Percentiles rank a stretch among this genome's conserved stretches.
phyloP scores from a whole-genome alignment of 2,329 filamentous ascomycete species.

The Fusarium citri region DNA sequence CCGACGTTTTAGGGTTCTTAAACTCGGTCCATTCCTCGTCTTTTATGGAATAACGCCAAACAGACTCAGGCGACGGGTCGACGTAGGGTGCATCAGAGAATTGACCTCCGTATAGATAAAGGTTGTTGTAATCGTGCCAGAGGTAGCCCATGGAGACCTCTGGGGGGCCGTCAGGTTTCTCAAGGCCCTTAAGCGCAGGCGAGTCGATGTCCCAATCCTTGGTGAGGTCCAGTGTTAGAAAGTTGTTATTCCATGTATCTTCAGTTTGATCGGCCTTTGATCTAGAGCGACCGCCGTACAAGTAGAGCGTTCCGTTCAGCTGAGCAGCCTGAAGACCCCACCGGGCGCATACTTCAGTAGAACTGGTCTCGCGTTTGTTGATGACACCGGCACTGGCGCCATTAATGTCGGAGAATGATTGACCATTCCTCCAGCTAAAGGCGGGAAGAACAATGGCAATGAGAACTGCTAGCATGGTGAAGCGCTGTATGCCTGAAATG shows the following conservation, averaged over 20 bases:
- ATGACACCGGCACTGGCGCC: slow-evolving; percentile 63
- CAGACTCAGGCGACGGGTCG: slow-evolving; percentile 68
- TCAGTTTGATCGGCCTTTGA: slow-evolving; percentile 66
- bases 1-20: slow-evolving; percentile 68
- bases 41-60: slow-evolving; percentile 77
- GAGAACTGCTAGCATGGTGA: slow-evolving; percentile 62
- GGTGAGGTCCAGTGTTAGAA: slow-evolving; percentile 77
- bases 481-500: slow-evolving; percentile 55
- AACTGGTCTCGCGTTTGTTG: slow-evolving; percentile 39
- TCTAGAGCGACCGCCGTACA: slow-evolving; percentile 78
- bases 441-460: slow-evolving; percentile 63
- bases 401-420: slow-evolving; percentile 53
- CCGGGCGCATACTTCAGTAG: slow-evolving; percentile 67
- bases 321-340: slow-evolving; percentile 77
- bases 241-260: slow-evolving; percentile 81
- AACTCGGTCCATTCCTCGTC: slow-evolving; percentile 72
- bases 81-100: slow-evolving; percentile 72
- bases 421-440: slow-evolving; percentile 56
- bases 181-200: slow-evolving; percentile 71
- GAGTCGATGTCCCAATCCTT: slow-evolving; percentile 76
- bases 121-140: slow-evolving; percentile 76
- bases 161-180: slow-evolving; percentile 75
- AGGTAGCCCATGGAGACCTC: slow-evolving; percentile 79
- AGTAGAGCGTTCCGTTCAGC: slow-evolving; percentile 80
- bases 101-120: slow-evolving; percentile 81